phyloP scores from a whole-genome alignment of 768 basidiomycete genomes.

The Termitomyces titanicus region DNA sequence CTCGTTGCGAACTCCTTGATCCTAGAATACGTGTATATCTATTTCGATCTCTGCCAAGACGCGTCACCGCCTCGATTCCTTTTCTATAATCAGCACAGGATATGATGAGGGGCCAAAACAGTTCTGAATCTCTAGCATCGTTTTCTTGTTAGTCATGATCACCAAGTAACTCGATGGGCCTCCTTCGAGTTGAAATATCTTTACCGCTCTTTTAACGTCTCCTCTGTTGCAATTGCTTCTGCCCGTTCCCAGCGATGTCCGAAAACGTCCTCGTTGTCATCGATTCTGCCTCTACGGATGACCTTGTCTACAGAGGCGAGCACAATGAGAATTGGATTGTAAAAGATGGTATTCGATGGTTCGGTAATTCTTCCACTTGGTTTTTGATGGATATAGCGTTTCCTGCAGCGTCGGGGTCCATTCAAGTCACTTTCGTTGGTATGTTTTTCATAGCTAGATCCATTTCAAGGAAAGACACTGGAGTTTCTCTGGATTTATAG shows the following conservation, averaged over 20 bases:
- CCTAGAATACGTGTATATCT: no score
- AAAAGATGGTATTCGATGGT: not conserved
- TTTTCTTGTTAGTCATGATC: not conserved
- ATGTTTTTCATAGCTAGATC: not conserved
- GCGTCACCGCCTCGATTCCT: no score
- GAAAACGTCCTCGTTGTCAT: not conserved
- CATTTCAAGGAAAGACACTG: not conserved
- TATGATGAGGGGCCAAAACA: not conserved
- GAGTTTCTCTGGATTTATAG: not conserved
- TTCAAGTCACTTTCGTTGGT: slow-evolving; percentile 2
- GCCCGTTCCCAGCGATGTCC: not conserved
- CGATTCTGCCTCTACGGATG: not conserved
- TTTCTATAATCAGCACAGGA: no score
- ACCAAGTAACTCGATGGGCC: no score
- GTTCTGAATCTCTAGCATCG: no score
- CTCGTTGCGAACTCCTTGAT: no score
- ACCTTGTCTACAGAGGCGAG: not conserved
- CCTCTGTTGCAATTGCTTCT: not conserved
- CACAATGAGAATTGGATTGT: not conserved
- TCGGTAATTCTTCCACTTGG: not conserved
- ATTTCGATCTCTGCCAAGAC: no score
- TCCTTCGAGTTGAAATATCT: not conserved
- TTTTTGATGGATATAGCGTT: not conserved
- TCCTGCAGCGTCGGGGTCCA: not conserved
- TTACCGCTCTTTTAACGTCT: not conserved